A percentile compares a stretch with the other conserved stretches of the same genome.
Evolutionary conservation across 768 basidiomycete species (phyloP).

Genomic region (Leccinum barrowsii): DNA sequence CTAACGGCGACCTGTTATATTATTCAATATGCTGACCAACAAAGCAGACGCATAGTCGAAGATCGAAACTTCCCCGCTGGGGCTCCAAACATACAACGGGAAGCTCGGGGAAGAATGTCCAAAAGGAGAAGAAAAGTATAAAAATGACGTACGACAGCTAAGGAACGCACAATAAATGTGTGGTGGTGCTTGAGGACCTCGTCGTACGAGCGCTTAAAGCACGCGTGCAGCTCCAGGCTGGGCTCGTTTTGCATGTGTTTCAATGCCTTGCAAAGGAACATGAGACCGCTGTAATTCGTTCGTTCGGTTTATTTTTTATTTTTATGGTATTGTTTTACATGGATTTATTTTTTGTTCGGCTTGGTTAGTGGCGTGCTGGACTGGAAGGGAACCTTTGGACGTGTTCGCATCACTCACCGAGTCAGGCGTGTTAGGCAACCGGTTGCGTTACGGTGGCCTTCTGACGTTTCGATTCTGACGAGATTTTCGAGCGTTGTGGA

Average conservation of each 20-base stretch:
- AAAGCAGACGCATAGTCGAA: not conserved
- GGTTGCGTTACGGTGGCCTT: constrained; percentile 46
- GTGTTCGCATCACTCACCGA: constrained; percentile 43
- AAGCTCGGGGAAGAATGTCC: not conserved
- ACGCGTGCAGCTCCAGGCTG: constrained; percentile 53
- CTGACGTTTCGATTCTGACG: constrained; percentile 47
- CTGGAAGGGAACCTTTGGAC: not conserved
- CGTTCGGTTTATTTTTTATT: not conserved
- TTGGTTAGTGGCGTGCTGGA: not conserved
- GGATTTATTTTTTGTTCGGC: constrained; percentile 2
- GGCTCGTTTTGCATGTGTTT: constrained; percentile 59
- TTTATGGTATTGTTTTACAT: not conserved
- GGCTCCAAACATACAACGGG: not conserved
- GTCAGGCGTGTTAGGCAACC: constrained; percentile 63
- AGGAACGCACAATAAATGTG: constrained; percentile 59
- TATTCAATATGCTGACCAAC: not conserved
- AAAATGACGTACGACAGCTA: constrained; percentile 29
- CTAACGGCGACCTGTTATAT: constrained; percentile 51
- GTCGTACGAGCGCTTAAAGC: constrained; percentile 72
- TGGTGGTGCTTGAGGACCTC: constrained; percentile 64
- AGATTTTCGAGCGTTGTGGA: constrained; percentile 61
- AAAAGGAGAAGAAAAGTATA: not conserved
- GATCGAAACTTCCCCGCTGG: not conserved
- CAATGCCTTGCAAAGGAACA: constrained; percentile 65
- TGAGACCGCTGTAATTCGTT: constrained; percentile 48